phyloP scores from a whole-genome alignment of 306 rosid species.

The Ceratonia siliqua region DNA sequence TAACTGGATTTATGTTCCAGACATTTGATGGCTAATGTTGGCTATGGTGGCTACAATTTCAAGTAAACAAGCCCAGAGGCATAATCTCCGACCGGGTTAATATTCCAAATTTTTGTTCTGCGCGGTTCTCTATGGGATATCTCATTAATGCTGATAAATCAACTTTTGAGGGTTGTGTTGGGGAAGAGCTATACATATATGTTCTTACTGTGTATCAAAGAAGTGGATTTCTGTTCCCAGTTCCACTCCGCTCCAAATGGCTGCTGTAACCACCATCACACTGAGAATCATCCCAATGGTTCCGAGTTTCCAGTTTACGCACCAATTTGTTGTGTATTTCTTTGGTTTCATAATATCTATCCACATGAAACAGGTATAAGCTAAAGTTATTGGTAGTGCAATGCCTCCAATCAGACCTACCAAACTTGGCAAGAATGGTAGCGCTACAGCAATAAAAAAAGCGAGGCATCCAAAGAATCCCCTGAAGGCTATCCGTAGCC shows the following conservation, averaged over 20 bases:
- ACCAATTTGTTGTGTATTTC: slow-evolving; percentile 44
- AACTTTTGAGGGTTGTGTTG: not conserved
- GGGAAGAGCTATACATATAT: not conserved
- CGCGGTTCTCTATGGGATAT: not conserved
- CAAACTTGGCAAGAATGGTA: slow-evolving; percentile 74
- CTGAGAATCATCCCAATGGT: slow-evolving; percentile 54
- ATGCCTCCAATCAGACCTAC: slow-evolving; percentile 72
- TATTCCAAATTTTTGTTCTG: not conserved
- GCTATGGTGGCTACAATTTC: not conserved
- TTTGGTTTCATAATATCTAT: slow-evolving; percentile 53
- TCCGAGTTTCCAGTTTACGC: slow-evolving; percentile 60
- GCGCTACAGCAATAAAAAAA: slow-evolving; percentile 60
- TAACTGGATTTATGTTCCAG: not conserved
- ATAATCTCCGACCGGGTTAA: not conserved
- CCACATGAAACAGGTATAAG: slow-evolving; percentile 87
- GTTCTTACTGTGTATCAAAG: slow-evolving; percentile 52
- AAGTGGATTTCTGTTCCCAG: slow-evolving; percentile 57
- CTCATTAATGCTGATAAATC: not conserved
- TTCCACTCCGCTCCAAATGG: slow-evolving; percentile 61
- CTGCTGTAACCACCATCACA: slow-evolving; percentile 54
- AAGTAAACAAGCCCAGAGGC: slow-evolving; percentile 2
- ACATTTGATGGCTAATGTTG: slow-evolving; percentile 5
- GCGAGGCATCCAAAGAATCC: slow-evolving; percentile 61
- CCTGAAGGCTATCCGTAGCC: slow-evolving; percentile 57
- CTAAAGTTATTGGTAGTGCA: slow-evolving; percentile 69